Conservation (phyloP, 805 yeast genomes). For the Teunomyces lycoperdinae region DNA sequence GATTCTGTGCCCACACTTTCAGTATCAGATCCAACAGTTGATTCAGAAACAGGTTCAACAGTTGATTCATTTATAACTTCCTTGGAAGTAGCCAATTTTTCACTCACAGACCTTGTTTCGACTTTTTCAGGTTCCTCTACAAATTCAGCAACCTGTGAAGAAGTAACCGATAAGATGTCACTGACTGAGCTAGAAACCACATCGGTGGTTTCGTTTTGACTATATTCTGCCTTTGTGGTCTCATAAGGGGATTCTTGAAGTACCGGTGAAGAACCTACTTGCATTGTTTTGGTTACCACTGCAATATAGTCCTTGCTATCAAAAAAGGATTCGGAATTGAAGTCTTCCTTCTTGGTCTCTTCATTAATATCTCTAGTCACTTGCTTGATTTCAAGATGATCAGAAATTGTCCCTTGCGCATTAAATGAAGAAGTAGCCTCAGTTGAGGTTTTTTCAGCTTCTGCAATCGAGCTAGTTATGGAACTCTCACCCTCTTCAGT, state of each 20-base stretch:
- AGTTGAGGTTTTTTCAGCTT: not conserved
- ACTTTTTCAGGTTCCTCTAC: not conserved
- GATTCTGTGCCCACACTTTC: constrained; percentile 4
- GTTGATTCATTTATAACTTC: not conserved
- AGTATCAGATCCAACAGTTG: not conserved
- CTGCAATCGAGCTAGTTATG: not conserved
- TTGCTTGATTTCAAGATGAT: constrained; percentile 10
- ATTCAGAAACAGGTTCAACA: not conserved
- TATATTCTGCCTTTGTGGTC: not conserved
- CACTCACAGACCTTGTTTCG: not conserved
- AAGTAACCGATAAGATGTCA: not conserved
- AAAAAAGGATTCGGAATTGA: constrained; percentile 15
- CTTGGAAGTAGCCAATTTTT: not conserved
- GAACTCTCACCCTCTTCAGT: constrained; percentile 2
- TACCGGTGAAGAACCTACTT: constrained; percentile 1
- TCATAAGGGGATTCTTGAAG: not conserved
- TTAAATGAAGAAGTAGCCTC: not conserved
- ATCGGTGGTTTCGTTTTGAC: too few species aligned
- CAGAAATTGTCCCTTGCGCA: constrained; percentile 1
- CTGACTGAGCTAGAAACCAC: too few species aligned
- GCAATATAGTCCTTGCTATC: constrained; percentile 2
- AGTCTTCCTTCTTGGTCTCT: constrained; percentile 11
- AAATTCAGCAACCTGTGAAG: not conserved
- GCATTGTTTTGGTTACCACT: constrained; percentile 2
- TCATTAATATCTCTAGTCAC: constrained; percentile 17